Evolutionary conservation across 176 grass and related monocot genomes (phyloP), one percentile per base, ranked within the genome.

Genomic region (Lolium perenne): DNA sequence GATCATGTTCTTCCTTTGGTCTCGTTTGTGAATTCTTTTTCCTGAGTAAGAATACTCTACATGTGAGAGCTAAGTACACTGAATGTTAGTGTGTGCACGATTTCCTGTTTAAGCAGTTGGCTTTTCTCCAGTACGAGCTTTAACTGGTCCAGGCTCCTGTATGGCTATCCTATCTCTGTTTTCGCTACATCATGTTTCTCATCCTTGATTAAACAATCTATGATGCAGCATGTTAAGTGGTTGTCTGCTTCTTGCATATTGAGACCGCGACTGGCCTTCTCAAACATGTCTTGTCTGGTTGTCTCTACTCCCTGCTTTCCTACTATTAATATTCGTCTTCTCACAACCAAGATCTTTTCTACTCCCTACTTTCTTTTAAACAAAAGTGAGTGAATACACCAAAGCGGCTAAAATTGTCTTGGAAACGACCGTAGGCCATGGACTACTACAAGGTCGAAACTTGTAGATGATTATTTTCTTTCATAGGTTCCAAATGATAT

Each of bases 191-290:
- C 62, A 54, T 51, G 79, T 62, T 79, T 81, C 76, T 71, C 17
- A 15, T 77, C 71, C 26, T 82, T 71, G 41, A 86, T 67, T 76
- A 14, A 81, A 40, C 38, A 47, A 48, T 81, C 38, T 14, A 67
- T 61, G 57, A 43, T 77, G 61, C 51, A 86, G 68, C 71, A 86
- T 53, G 83, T 71, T 82, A 21, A 78, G 84, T 83, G 79, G 56
- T 11, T 87, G 84, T 74, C 66, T 66, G 21, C 83, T 22, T 90
- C 72, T 29, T 46, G 73, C 48, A 61, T 17, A 73, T 13, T 77
- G 63, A 77, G 43, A 85, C 11, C 74, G 51, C 10, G 74, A 83
- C 74, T 79, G 57, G 64, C n/a, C 20, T 20, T 89, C 59, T 48
- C 60, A 89, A 81, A 71, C 47, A 16, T 75, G 72, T 53, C 72